Percentiles rank a stretch among this genome's conserved stretches.
Conservation (phyloP, 148 eudicot genomes). For the Simmondsia chinensis region DNA sequence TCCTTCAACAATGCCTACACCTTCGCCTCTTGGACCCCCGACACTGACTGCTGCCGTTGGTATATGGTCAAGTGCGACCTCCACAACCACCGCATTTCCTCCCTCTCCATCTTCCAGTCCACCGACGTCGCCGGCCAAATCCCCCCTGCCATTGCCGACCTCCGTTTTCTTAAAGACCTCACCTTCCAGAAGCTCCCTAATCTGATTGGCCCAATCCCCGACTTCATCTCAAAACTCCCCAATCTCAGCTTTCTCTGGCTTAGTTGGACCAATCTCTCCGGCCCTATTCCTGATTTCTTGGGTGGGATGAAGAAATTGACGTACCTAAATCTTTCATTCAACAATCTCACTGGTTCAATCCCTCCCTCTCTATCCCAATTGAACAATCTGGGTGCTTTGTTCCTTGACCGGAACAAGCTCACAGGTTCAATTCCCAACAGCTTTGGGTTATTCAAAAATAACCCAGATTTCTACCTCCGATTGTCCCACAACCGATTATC, state of each 20-base stretch:
- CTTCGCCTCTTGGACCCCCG: conserved; percentile 14
- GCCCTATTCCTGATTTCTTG: conserved; percentile 26
- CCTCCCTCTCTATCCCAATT: conserved; percentile 22
- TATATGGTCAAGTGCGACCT: conserved; percentile 19
- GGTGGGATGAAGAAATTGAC: conserved; percentile 17
- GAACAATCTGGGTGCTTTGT: conserved; percentile 10
- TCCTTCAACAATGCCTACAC: conserved; percentile 13
- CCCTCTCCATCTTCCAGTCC: not conserved
- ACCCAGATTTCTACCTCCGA: conserved; percentile 18
- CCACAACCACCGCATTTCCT: conserved; percentile 13
- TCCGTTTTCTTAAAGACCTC: conserved; percentile 19
- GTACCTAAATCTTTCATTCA: conserved; percentile 22
- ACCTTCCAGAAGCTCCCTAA: conserved; percentile 18
- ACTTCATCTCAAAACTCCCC: conserved; percentile 14
- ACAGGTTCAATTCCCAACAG: conserved; percentile 29
- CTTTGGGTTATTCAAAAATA: conserved; percentile 13
- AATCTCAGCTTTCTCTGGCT: conserved; percentile 16
- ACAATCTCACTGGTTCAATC: conserved; percentile 29
- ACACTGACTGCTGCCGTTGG: conserved; percentile 32
- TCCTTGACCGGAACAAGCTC: conserved; percentile 32
- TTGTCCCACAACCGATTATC: conserved; percentile 30
- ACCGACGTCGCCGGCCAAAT: conserved; percentile 18
- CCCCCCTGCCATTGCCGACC: conserved; percentile 25
- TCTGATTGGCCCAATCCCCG: conserved; percentile 31
- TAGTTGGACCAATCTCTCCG: conserved; percentile 16